Base-by-base conservation (phyloP, 1,284 basidiomycete species). In the Tilletia indica region DNA sequence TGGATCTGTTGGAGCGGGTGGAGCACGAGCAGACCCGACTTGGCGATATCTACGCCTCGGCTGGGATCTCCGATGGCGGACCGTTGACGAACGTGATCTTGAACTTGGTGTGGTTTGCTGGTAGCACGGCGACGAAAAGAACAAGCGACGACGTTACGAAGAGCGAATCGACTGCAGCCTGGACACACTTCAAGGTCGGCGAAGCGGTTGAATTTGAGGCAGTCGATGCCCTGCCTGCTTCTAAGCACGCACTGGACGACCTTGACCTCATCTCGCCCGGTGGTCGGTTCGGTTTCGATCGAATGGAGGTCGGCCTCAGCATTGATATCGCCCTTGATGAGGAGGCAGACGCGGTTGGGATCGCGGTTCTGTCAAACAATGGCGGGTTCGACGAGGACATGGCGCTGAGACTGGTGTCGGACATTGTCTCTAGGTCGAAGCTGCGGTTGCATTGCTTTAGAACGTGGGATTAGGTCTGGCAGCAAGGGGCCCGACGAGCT, bases 101-200 rank as follows among this genome's bases (percentile, higher is more conserved):
- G 34, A 64, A 64, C 61, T 12, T 64, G 61, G 61, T 64, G 31
- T 64, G 61, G 61, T 64, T 64, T 36, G 31, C 61, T 31, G 16
- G 36, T 14, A 36, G 25, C 14, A 16, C 25, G 5, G 11, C 14
- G 16, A 19, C 49, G 49, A 54, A 6, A 54, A 4, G 12, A 19
- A 19, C 51, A 54, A 25, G 36, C 67, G 4, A 39, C 0, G 47
- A 42, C 38, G 14, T 3, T 31, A 2, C 42, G 42, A 54, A 36
- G 2, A 25, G n/a, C 4, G 31, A 31, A 2, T 38, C 14, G 19
- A 16, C 51, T 31, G 34, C 25, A 3, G 56, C 25, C 21, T 73
- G 76, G n/a, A 72, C 48, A 3, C 71, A 70, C 63, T 73, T 74
- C 51, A 78, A 78, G 54, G 77, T 80, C 51, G 74, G 71, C 5